These are phyloP conservation scores for Eremochloa ophiuroides DNA, from an alignment of 176 grass and related monocot genomes.

Conservation along the genomic window DNA sequence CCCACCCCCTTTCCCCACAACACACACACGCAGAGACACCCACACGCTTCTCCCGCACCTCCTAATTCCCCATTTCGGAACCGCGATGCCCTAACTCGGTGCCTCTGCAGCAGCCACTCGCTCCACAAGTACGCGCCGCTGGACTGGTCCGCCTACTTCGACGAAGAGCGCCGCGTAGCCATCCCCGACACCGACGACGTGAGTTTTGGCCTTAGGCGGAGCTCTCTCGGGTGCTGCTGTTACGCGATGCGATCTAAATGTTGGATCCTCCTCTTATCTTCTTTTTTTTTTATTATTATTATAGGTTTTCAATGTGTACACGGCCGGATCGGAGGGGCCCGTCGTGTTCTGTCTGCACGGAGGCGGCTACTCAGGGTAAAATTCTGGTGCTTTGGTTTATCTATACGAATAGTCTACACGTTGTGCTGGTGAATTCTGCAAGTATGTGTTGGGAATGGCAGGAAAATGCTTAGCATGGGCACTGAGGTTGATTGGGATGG, in stretches of 20 bases:
- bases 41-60: background rate
- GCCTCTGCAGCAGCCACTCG: conserved; percentile 57
- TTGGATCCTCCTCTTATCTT: background rate
- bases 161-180: conserved; percentile 73
- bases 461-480: background rate
- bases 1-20: background rate
- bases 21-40: too few relatives aligned
- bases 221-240: background rate
- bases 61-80: background rate
- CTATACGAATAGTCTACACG: background rate
- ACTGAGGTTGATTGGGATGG: background rate
- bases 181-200: conserved; percentile 76
- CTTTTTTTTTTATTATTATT: background rate
- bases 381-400: background rate
- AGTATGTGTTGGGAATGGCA: background rate
- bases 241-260: conserved; percentile 22
- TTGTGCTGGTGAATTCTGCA: background rate
- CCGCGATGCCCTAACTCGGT: background rate
- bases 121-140: conserved; percentile 78
- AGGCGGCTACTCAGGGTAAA: conserved; percentile 93
- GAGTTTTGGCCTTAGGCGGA: conserved; percentile 16
- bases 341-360: conserved; percentile 94
- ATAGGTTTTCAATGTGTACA: conserved; percentile 82
- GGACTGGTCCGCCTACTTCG: conserved; percentile 85
- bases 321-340: conserved; percentile 74